Evolutionary conservation across 2,329 filamentous ascomycete species (phyloP).

Genomic region (Neofusicoccum ribis): DNA sequence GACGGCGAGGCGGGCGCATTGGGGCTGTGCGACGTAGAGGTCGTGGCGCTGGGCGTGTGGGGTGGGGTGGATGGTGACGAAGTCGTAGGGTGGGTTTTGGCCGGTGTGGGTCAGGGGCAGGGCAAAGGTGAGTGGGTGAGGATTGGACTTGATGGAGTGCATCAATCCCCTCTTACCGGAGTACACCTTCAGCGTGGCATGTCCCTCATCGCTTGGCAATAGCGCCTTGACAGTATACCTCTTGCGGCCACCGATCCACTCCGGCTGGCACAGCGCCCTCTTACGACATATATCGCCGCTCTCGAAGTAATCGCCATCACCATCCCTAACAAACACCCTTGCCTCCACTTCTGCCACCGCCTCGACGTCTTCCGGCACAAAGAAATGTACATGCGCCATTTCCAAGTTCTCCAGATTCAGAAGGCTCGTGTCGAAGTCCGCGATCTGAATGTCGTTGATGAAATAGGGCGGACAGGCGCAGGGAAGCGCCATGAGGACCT

Average conservation of each 20-base stretch:
- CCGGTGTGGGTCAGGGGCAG: conserved; percentile 89
- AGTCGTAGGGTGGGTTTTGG: conserved; percentile 92
- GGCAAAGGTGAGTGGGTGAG: conserved; percentile 84
- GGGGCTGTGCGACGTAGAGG: conserved; percentile 93
- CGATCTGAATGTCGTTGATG: conserved; percentile 74
- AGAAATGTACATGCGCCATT: conserved; percentile 85
- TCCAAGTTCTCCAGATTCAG: conserved; percentile 87
- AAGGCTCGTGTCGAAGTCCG: conserved; percentile 87
- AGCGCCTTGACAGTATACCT: conserved; percentile 92
- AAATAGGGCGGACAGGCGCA: conserved; percentile 87
- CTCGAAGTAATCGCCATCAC: conserved; percentile 90
- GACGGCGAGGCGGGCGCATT: conserved; percentile 81
- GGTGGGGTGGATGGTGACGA: conserved; percentile 88
- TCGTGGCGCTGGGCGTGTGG: conserved; percentile 97
- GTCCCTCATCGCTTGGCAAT: conserved; percentile 86
- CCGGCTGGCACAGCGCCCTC: conserved; percentile 82
- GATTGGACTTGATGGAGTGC: conserved; percentile 96
- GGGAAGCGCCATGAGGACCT: conserved; percentile 82
- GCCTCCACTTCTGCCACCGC: conserved; percentile 90
- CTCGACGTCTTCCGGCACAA: conserved; percentile 86
- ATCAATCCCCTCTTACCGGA: conserved; percentile 92
- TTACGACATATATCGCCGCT: conserved; percentile 85
- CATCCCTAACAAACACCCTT: conserved; percentile 74
- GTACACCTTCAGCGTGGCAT: conserved; percentile 85
- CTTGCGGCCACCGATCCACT: conserved; percentile 86